Evolutionary conservation across 345 rosid genomes (phyloP).

Genomic region (Melaleuca quinquenervia): DNA sequence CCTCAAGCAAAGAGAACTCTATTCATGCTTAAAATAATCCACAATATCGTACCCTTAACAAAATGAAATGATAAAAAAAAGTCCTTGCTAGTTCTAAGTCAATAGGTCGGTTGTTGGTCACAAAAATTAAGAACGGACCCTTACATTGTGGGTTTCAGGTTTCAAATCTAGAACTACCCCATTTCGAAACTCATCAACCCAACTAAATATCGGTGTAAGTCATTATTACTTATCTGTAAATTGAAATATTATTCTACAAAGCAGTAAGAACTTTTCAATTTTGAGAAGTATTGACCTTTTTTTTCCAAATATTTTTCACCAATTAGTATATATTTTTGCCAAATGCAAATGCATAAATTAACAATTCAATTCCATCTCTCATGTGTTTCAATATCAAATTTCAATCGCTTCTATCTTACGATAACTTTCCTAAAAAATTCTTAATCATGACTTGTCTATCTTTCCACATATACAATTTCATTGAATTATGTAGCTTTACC

Average conservation of each 20-base stretch:
- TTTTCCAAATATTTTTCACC: background rate
- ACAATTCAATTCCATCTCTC: background rate
- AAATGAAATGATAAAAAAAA: background rate
- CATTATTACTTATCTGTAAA: background rate
- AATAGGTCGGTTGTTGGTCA: background rate
- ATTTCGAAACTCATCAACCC: accelerated
- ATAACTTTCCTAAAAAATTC: background rate
- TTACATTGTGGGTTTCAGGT: accelerated
- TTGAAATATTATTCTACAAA: accelerated
- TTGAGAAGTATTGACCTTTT: background rate
- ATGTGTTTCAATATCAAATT: accelerated
- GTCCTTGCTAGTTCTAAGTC: accelerated
- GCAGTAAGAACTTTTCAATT: background rate
- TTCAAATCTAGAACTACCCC: background rate
- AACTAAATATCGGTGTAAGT: background rate
- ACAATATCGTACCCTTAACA: background rate
- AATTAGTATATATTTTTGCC: background rate
- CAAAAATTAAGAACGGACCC: accelerated
- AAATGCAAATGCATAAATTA: background rate
- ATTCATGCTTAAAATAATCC: background rate
- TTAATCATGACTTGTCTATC: background rate
- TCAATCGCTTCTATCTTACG: background rate
- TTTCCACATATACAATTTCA: background rate
- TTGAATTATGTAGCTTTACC: accelerated
- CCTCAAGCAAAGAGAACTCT: background rate